Evolutionary conservation across 1,284 basidiomycete species (phyloP).

Genomic region (Irpex lacteus): DNA sequence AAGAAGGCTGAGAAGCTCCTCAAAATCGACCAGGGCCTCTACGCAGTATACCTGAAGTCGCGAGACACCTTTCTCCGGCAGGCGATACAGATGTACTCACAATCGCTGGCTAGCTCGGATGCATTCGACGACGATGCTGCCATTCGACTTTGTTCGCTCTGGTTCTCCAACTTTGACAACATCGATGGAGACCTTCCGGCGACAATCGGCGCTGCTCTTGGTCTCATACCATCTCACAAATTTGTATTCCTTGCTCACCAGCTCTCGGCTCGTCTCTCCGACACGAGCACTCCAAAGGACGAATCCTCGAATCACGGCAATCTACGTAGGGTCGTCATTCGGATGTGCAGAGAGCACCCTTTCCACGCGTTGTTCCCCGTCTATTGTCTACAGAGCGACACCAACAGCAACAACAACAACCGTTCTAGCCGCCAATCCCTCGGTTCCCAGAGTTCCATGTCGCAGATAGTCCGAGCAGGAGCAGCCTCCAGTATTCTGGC

Average conservation of each 20-base stretch:
- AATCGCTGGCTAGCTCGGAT: slow-evolving; percentile 68
- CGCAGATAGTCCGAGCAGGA: slow-evolving; percentile 52
- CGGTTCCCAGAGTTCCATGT: slow-evolving; percentile 34
- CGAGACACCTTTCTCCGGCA: slow-evolving; percentile 67
- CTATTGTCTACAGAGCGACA: slow-evolving; percentile 53
- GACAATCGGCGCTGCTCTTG: slow-evolving; percentile 49
- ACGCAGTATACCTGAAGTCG: slow-evolving; percentile 57
- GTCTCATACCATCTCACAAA: slow-evolving; percentile 81
- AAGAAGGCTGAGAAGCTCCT: slow-evolving; percentile 40
- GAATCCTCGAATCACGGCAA: slow-evolving; percentile 53
- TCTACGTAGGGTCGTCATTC: slow-evolving; percentile 64
- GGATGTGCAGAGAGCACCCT: slow-evolving; percentile 88
- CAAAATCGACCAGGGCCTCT: slow-evolving; percentile 58
- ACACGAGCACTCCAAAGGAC: slow-evolving; percentile 25
- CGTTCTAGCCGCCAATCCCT: slow-evolving; percentile 29
- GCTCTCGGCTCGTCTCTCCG: slow-evolving; percentile 82
- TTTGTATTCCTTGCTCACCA: slow-evolving; percentile 91
- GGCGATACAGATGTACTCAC: slow-evolving; percentile 84
- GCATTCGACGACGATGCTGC: slow-evolving; percentile 74
- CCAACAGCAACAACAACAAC: neutral
- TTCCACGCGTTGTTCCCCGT: slow-evolving; percentile 94
- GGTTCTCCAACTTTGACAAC: slow-evolving; percentile 83
- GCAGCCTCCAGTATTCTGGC: slow-evolving; percentile 75
- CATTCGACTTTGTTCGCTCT: slow-evolving; percentile 85
- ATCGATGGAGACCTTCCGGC: slow-evolving; percentile 43